A percentile compares a stretch with the other conserved stretches of the same genome.
phyloP scores from a whole-genome alignment of 176 grass and related monocot species.

The Oryza meyeriana region DNA sequence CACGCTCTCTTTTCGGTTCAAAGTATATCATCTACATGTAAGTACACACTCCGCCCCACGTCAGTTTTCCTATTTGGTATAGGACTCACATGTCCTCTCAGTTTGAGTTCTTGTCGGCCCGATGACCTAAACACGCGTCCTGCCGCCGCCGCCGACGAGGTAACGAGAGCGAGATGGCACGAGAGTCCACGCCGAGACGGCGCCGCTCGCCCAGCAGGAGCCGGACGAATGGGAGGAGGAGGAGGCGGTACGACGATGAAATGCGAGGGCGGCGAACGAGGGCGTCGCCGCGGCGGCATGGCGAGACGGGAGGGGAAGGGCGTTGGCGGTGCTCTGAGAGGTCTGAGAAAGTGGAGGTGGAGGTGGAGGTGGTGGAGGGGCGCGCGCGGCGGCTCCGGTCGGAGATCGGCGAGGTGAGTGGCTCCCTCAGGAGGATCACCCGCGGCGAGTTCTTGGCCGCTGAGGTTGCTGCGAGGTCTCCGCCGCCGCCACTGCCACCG shows the following conservation, averaged over 20 bases:
- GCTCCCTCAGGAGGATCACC: neutral
- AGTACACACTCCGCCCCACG: neutral
- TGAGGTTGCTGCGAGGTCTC: too few species aligned
- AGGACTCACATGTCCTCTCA: neutral
- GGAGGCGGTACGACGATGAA: neutral
- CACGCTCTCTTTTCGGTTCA: too few species aligned
- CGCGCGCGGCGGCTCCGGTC: slow-evolving; percentile 2
- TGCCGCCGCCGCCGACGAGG: too few species aligned
- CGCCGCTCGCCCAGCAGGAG: neutral
- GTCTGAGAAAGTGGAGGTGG: neutral
- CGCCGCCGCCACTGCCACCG: neutral
- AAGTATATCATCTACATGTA: too few species aligned
- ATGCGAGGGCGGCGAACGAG: neutral
- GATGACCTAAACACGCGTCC: neutral
- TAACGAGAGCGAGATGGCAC: neutral
- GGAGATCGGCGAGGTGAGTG: slow-evolving; percentile 25
- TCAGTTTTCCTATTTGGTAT: neutral
- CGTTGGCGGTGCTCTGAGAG: too few species aligned
- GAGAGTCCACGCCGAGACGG: neutral
- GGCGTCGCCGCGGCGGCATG: neutral
- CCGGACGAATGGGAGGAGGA: neutral
- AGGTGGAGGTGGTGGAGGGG: neutral
- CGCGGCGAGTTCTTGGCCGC: neutral
- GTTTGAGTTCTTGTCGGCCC: neutral
- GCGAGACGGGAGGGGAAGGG: neutral